Base-by-base conservation (phyloP, 2,329 filamentous ascomycete genomes). In the Aspergillus alliaceus region DNA sequence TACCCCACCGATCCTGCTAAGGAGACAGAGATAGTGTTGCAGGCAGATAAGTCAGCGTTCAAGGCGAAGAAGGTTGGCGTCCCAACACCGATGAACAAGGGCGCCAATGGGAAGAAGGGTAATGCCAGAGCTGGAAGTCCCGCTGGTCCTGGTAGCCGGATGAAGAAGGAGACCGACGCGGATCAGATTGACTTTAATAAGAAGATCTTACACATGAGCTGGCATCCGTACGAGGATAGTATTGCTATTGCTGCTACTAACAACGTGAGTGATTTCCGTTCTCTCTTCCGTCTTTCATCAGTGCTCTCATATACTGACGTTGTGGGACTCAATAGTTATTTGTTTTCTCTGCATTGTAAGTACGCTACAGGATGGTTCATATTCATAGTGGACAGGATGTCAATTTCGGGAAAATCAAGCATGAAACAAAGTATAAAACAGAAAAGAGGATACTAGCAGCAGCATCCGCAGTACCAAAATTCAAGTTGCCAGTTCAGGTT, bases 151-250 rank as follows among this genome's bases (percentile, higher is more conserved):
- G 92, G 91, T 56, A 91, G 95, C 73, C 86, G 95, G 68, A 98
- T 99, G 95, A 89, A 93, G 71, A 98, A 97, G 80, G 95, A 99
- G 81, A 99, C 95, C 53, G 95, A 99, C 77, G 95, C 95, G 57
- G 93, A 99, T 76, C 93, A 98, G 80, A 98, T 98, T 77, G 95
- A 99, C 78, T 99, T 98, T 79, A 98, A 98, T 84, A 99, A 98
- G 86, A 99, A 99, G 86, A 99, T 99, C 69, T 76, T 99, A 73
- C 95, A 99, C 77, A 99, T 99, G 95, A 98, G 93, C 80, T 99
- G 95, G 95, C 95, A 99, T 86, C 95, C 95, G 49, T 97, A 96
- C 70, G 95, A 99, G 79, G 93, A 99, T 80, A 98, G 93, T 80
- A 99, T 99, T 79, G 95, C 95, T 57, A 99, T 99, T 81, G 95